Base-by-base conservation (phyloP, 768 basidiomycete genomes). In the Leccinum fibrillosum region DNA sequence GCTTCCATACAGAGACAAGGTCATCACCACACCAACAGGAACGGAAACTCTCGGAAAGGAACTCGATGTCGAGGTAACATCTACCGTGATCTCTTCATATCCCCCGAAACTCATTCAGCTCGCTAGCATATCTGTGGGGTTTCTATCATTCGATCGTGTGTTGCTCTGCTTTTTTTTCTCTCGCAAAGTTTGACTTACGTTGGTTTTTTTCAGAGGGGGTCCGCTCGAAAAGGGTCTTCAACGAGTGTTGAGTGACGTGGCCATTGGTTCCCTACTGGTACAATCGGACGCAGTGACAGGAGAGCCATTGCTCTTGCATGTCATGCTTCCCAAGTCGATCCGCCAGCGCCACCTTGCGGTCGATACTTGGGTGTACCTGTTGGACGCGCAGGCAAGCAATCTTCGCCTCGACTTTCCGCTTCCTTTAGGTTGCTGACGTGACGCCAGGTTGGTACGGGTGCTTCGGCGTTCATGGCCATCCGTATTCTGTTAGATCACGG, bases 401-500 rank as follows among this genome's bases (percentile, higher is more conserved):
- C 23, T 37, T 1, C 35, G 0, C 37, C 28, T 15, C 37, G 10
- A 15, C 8, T 53, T 37, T 54, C 8, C 15, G 6, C 5, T 25
- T 5, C 44, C 49, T 12, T 4, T 9, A 11, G 11, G 17, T 54
- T 49, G 39, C 42, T 44, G 42, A 49, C 47, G 17, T 47, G 52
- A n/a, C 53, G 57, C 44, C 52, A 96, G 88, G 93, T 98, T 70
- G 94, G 92, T 6, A 98, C 96, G 0, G 96, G 88, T 5, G 94
- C 95, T 0, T 86, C 92, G 4, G 88, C 88, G 19, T 90, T 98
- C 72, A 98, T 98, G 96, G 89, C 94, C 0, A 91, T 99, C 60
- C 89, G 96, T 28, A 83, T 96, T 11, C 77, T 98, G 10, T 80
- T 98, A 17, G 96, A 99, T 69, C 96, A 99, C 64, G 94, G 96